A percentile compares a stretch with the other conserved stretches of the same genome.
phyloP scores from a whole-genome alignment of 768 basidiomycete species.

The Antrodiella citrinella region DNA sequence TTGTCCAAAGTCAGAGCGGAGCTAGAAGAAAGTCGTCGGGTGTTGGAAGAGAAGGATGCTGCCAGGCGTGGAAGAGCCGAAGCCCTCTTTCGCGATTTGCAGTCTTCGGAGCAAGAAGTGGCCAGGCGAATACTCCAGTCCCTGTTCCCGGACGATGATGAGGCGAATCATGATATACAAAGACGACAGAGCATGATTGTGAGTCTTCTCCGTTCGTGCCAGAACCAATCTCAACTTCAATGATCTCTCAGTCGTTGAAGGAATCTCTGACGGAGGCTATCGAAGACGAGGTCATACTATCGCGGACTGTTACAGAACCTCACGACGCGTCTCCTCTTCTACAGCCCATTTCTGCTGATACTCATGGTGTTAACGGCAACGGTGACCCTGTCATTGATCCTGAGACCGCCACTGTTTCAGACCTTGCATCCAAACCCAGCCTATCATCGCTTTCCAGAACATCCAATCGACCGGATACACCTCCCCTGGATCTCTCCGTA shows the following conservation, averaged over 20 bases:
- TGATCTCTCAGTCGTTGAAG: conserved; percentile 30
- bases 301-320: conserved; percentile 17
- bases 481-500: background rate
- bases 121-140: conserved; percentile 61
- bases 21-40: conserved; percentile 49
- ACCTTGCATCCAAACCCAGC: conserved; percentile 7
- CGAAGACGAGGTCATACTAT: conserved; percentile 39
- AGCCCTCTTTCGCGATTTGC: conserved; percentile 47
- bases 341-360: background rate
- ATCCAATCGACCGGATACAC: background rate
- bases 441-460: conserved; percentile 4
- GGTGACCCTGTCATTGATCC: no score
- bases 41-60: conserved; percentile 52
- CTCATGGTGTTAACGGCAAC: no score
- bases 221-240: background rate
- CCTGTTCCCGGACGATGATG: conserved; percentile 45
- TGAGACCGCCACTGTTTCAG: background rate
- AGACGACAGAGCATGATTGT: conserved; percentile 56
- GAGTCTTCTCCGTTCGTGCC: conserved; percentile 14
- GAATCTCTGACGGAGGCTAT: conserved; percentile 40
- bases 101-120: conserved; percentile 54
- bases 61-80: conserved; percentile 45
- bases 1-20: conserved; percentile 50
- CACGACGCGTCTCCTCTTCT: background rate
- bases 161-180: conserved; percentile 38